phyloP scores from a whole-genome alignment of 108 stramenopile genomes.

The Fragilaria crotonensis region DNA sequence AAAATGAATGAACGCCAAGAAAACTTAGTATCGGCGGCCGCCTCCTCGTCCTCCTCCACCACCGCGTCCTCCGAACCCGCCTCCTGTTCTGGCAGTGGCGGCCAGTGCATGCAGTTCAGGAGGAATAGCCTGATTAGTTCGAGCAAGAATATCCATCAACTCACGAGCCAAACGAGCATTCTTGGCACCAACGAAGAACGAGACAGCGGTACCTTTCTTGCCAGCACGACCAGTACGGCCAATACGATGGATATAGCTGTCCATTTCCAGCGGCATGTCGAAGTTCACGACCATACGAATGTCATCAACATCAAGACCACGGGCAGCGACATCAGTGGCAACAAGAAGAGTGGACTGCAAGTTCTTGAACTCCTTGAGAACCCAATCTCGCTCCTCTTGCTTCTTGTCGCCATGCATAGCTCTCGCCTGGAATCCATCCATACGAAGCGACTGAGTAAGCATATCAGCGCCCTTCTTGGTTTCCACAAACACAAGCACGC shows the following conservation, averaged over 20 bases:
- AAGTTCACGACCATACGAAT: constrained; percentile 91
- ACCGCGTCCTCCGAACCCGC: constrained; percentile 45
- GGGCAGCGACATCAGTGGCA: constrained; percentile 99
- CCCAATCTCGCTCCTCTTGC: constrained; percentile 97
- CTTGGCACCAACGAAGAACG: constrained; percentile 92
- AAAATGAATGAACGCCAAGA: too few species aligned
- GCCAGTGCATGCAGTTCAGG: constrained; percentile 46
- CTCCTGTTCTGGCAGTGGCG: constrained; percentile 22
- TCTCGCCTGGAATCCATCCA: constrained; percentile 85
- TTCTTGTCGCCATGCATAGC: constrained; percentile 99
- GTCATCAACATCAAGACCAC: constrained; percentile 93
- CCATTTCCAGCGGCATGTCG: constrained; percentile 73
- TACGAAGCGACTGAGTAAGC: constrained; percentile 79
- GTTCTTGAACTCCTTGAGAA: constrained; percentile 89
- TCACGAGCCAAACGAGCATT: constrained; percentile 84
- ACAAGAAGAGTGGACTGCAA: constrained; percentile 83
- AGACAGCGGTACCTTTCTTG: constrained; percentile 92
- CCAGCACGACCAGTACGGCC: constrained; percentile 99
- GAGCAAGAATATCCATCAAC: constrained; percentile 71
- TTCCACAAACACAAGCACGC: constrained; percentile 94
- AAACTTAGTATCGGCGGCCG: background rate
- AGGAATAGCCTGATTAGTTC: constrained; percentile 67
- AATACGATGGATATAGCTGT: constrained; percentile 87
- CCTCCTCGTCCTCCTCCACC: constrained; percentile 40
- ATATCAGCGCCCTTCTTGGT: constrained; percentile 98